Evolutionary conservation across 352 stramenopile genomes (phyloP).

Genomic region (Pythium insidiosum): DNA sequence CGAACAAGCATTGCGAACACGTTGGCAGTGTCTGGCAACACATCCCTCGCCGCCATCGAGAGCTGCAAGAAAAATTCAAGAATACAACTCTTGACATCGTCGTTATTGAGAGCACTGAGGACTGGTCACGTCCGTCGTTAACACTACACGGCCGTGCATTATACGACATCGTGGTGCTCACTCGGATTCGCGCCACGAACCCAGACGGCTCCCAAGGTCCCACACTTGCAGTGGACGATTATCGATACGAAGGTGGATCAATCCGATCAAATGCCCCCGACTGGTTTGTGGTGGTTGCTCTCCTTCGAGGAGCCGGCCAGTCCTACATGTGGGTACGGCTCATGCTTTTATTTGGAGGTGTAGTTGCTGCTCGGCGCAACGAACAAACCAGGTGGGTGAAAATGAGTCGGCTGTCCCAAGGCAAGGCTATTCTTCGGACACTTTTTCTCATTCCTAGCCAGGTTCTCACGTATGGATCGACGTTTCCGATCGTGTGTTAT

Average conservation of each 20-base stretch:
- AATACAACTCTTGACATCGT: not conserved
- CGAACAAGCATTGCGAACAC: not conserved
- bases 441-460: not conserved
- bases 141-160: not conserved
- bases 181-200: not conserved
- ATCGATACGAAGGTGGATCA: conserved; percentile 1
- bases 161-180: not conserved
- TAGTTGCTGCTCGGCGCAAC: not conserved
- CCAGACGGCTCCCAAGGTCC: not conserved
- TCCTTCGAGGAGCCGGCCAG: not conserved
- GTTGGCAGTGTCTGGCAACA: not conserved
- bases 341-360: not conserved
- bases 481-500: not conserved
- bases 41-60: not conserved
- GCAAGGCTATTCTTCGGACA: not conserved
- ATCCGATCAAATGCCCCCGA: not conserved
- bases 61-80: not conserved
- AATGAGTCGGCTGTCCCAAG: not conserved
- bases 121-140: not conserved
- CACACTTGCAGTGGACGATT: not conserved
- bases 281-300: not conserved
- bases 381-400: too few relatives aligned
- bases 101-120: not conserved
- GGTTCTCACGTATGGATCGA: not conserved
- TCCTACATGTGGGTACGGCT: not conserved